These are phyloP conservation scores for Colletotrichum tropicicola DNA, from an alignment of 2,329 filamentous ascomycete species.

Conservation along the genomic window DNA sequence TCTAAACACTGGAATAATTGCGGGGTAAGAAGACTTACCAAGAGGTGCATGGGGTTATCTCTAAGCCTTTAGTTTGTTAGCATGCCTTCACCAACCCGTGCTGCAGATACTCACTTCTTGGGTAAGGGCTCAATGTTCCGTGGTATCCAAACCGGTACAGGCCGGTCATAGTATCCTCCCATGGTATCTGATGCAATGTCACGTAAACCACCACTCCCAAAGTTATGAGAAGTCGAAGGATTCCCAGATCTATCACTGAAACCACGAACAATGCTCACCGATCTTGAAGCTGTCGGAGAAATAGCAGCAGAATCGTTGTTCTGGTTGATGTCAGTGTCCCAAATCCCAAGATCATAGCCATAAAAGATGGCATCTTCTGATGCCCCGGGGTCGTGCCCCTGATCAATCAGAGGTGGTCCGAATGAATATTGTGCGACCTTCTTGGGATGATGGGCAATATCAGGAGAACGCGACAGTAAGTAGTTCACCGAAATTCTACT, in stretches of 20 bases:
- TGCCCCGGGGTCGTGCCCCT: neutral
- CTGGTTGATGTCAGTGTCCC: conserved; percentile 73
- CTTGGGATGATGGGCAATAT: conserved; percentile 30
- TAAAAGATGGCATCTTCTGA: conserved; percentile 60
- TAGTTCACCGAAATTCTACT: conserved; percentile 71
- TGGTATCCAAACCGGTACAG: conserved; percentile 68
- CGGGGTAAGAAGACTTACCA: conserved; percentile 49
- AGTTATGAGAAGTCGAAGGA: neutral
- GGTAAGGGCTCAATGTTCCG: conserved; percentile 58
- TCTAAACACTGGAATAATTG: neutral
- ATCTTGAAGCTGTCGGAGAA: conserved; percentile 40
- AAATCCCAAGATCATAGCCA: conserved; percentile 76
- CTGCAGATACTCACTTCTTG: conserved; percentile 42
- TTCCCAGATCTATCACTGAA: neutral
- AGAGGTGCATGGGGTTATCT: conserved; percentile 82
- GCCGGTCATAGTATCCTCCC: conserved; percentile 75
- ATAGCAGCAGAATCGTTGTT: conserved; percentile 79
- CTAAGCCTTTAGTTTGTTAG: conserved; percentile 62
- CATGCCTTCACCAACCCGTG: neutral
- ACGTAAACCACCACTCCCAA: too few relatives aligned
- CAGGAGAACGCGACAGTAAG: conserved; percentile 64
- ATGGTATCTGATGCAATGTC: conserved; percentile 50
- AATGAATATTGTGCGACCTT: conserved; percentile 33
- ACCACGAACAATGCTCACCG: too few relatives aligned
- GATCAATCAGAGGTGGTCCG: conserved; percentile 34